A percentile compares a stretch with the other conserved stretches of the same genome.
These are phyloP conservation scores for Citrus mangshanensis DNA, from an alignment of 345 rosid species.

Conservation along the genomic window DNA sequence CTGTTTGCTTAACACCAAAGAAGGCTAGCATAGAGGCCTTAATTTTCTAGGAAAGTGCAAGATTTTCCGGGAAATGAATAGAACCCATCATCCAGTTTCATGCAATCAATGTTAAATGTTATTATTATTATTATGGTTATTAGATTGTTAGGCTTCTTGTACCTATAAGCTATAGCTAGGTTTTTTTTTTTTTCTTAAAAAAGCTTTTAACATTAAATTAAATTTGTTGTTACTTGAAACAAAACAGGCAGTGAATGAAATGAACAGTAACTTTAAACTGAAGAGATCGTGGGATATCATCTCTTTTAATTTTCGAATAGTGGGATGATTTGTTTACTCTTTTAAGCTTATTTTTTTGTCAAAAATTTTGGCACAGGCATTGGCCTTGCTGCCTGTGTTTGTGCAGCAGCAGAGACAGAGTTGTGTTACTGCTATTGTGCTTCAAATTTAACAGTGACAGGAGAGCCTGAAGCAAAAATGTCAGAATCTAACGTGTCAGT, in stretches of 20 bases:
- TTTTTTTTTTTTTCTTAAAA: not conserved
- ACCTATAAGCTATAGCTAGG: not conserved
- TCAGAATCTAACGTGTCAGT: not conserved
- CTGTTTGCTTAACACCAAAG: conserved; percentile 64
- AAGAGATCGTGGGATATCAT: not conserved
- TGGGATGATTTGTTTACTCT: not conserved
- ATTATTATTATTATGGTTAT: no score
- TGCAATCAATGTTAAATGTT: not conserved
- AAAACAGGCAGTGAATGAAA: not conserved
- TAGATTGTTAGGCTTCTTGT: not conserved
- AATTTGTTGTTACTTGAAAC: not conserved
- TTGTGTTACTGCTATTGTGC: not conserved
- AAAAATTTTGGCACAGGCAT: not conserved
- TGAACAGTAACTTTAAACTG: not conserved
- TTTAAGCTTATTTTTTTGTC: not conserved
- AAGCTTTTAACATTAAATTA: not conserved
- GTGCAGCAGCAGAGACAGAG: not conserved
- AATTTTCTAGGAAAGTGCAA: conserved; percentile 28
- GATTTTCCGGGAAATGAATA: conserved; percentile 20
- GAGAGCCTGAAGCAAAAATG: not conserved
- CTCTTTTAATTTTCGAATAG: no score
- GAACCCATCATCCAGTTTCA: not conserved
- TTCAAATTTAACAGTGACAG: conserved; percentile 3
- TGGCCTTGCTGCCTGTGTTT: not conserved
- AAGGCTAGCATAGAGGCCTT: conserved; percentile 73